Evolutionary conservation across 2,329 filamentous ascomycete species (phyloP), one percentile per base, ranked within the genome.

Genomic region (Fusarium sp.): DNA sequence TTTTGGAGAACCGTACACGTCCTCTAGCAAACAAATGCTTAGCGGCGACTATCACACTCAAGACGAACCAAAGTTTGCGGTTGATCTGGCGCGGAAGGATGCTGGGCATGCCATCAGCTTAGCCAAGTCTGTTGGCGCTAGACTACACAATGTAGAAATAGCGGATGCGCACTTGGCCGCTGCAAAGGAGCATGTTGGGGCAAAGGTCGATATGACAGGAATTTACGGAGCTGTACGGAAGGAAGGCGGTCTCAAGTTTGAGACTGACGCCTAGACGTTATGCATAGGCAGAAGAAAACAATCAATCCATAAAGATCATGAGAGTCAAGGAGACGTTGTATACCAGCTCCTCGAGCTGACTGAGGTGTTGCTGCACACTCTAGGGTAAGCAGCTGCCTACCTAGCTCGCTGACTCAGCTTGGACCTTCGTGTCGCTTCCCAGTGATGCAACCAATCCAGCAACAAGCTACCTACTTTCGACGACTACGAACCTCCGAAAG

Each of bases 31-130:
- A 44, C 87, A 94, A 23, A 93, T 97, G 91, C 77, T 89, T 50
- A 84, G 83, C 1, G 94, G 94, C 1, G 92, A 94, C 73, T 97
- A 97, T 77, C 90, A 92, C 79, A 87, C 89, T 80, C 86, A 92
- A 12, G 89, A 92, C 27, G 91, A 91, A 75, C 94, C 94, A n/a
- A 82, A 96, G 9, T 97, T 97, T 78, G 89, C 89, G 4, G 92
- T 95, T 1, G 91, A 96, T 78, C 83, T 97, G 63, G 94, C 94
- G 7, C 85, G 91, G 66, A 97, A 97, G 78, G 95, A 97, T 82
- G 88, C 91, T 2, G 82, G 90, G 2, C 94, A 97, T 84, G 93
- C 92, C 6, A 82, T 90, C 77, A 84, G 82, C 58, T 75, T 97
- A 62, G 94, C 93, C 0, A 82, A 88, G 65, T 81, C 81, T 27